These are phyloP conservation scores for Fusarium sp. DNA, from an alignment of 2,329 filamentous ascomycete genomes.

Conservation along the genomic window DNA sequence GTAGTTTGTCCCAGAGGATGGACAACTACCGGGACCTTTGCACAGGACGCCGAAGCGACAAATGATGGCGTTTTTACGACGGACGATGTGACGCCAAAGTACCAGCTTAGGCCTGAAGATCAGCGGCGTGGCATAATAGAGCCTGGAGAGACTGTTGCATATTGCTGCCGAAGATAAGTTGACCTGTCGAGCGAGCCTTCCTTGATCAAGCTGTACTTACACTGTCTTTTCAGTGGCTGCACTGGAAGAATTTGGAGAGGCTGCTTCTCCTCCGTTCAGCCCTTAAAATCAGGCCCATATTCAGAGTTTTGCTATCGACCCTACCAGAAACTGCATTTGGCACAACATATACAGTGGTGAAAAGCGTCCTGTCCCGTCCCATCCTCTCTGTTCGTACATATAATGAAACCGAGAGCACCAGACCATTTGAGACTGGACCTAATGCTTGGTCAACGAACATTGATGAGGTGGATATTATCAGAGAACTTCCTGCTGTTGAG, in stretches of 20 bases:
- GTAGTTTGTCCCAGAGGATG: conserved; percentile 44
- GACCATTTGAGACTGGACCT: not conserved
- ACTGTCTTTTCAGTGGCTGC: conserved; percentile 24
- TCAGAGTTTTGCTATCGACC: not conserved
- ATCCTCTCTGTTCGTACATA: not conserved
- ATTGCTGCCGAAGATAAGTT: conserved; percentile 43
- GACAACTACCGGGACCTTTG: conserved; percentile 43
- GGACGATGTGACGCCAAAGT: rapidly evolving
- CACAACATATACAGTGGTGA: not conserved
- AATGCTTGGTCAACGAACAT: not conserved
- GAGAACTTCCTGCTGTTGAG: conserved; percentile 15
- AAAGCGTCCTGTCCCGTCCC: not conserved
- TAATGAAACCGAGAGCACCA: not conserved
- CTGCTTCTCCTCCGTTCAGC: conserved; percentile 25
- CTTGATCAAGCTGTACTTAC: rapidly evolving
- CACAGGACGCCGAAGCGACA: conserved; percentile 5
- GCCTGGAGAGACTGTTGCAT: conserved; percentile 35
- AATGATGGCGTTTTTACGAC: conserved; percentile 28
- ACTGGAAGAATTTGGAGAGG: not conserved
- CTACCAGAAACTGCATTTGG: not conserved
- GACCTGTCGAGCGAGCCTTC: not conserved
- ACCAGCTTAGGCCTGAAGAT: not conserved
- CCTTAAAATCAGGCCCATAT: not conserved
- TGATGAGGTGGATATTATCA: not conserved
- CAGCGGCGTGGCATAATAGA: conserved; percentile 10